Evolutionary conservation across 371 early-diverging fungal genomes (phyloP), one percentile per base, ranked within the genome.

Genomic region (Syncephalastrum contaminatum): DNA sequence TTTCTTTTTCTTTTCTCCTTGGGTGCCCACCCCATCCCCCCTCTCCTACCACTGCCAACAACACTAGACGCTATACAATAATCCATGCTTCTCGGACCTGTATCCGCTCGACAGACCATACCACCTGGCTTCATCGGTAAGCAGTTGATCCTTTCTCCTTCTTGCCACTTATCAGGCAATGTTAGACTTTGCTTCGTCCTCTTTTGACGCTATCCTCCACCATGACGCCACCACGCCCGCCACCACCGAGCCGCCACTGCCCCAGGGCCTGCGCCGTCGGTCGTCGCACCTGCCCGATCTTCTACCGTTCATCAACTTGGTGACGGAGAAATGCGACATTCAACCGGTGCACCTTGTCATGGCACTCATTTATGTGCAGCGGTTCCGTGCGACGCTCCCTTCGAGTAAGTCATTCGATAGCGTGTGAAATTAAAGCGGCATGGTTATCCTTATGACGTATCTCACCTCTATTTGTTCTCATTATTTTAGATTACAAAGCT

Each of bases 71-170:
- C 30, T 24, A 7, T 19, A 13, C 2, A 25, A 25, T 25, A 30
- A 55, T 22, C 22, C 56, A 70, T 70, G 65, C 51, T 70, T 12
- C 58, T 68, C 20, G 52, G 66, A 16, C 68, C 69, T 42, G 51
- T 56, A 12, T 15, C 56, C 14, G 40, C 70, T 19, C 62, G 51
- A 57, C 48, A 53, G 10, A 16, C 53, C 40, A 70, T 76, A 7
- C 70, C 77, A 14, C 77, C 77, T 6, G 73, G 73, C 8, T 76
- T 76, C 22, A 76, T 76, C 47, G 73, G 77, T 72, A 70, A 51
- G 22, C 24, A 8, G 8, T 43, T 21, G 25, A 14, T 51, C 4
- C 43, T 53, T 42, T 43, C 44, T 48, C 41, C 30, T 25, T 24
- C 51, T 48, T 19, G 27, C 15, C 48, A 25, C 47, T 56, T 50